These are phyloP conservation scores for Diaporthe eres DNA, from an alignment of 2,329 filamentous ascomycete genomes.

Conservation along the genomic window DNA sequence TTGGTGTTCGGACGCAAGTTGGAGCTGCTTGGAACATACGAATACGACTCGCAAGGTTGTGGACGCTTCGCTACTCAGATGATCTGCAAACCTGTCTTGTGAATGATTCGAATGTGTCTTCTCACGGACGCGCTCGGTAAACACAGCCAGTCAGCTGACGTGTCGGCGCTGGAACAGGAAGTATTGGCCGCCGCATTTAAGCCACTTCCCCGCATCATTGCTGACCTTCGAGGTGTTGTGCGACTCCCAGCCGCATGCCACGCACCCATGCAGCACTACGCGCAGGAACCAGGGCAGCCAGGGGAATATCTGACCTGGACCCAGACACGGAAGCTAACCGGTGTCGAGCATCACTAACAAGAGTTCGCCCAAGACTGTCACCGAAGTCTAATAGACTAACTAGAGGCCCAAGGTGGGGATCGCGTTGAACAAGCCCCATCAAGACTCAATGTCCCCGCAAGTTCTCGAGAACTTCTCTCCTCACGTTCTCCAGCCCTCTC, in stretches of 20 bases:
- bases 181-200: slow-evolving; percentile 20
- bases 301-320: not conserved
- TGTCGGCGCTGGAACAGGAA: slow-evolving; percentile 24
- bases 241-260: not conserved
- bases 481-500: not conserved
- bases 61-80: slow-evolving; percentile 14
- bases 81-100: not conserved
- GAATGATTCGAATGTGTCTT: slow-evolving; percentile 19
- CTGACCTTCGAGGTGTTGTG: not conserved
- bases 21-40: slow-evolving; percentile 15
- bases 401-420: not conserved
- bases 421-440: not conserved
- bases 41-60: slow-evolving; percentile 25
- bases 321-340: not conserved
- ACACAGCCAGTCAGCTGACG: slow-evolving; percentile 24
- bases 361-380: slow-evolving; percentile 20
- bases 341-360: not conserved
- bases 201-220: slow-evolving; percentile 19
- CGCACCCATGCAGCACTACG: not conserved
- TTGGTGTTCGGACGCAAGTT: slow-evolving; percentile 10
- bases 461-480: not conserved
- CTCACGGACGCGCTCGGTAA: slow-evolving; percentile 10
- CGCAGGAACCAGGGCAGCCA: slow-evolving; percentile 24
- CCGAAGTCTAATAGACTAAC: slow-evolving; percentile 1
- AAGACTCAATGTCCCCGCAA: not conserved